Base-by-base conservation (phyloP, 306 rosid genomes). In the Dryas alaskensis region DNA sequence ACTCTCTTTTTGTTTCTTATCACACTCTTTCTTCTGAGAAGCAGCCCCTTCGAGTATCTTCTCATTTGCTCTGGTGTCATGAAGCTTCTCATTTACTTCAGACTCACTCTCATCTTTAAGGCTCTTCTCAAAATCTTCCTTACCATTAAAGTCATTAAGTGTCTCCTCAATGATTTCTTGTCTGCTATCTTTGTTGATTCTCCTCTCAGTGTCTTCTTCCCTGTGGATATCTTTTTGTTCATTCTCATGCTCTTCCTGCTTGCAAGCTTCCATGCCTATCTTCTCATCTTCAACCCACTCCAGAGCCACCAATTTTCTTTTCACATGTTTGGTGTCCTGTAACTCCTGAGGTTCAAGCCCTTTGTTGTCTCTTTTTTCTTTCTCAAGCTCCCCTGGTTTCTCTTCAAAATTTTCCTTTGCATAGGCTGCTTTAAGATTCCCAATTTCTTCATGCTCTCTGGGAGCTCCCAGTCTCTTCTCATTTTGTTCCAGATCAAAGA, bases 221-320 rank as follows among this genome's bases (percentile, higher is more conserved):
- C 50, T 55, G 74, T 8, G 76, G 61, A 74, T 50, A 81, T 62
- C 59, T 65, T 73, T 79, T 31, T 60, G 72, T 77, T 78, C 87
- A 54, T n/a, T 65, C 66, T 79, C 86, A 76, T 51, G 73, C 54
- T 78, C 70, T 82, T 83, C 87, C 78, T 48, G 79, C 70, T 80
- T 71, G 65, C 72, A 74, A 76, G 66, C 83, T 48, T 82, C 72
- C 19, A 60, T 51, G 65, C 25, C 73, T 71, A 58, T 73, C 63
- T 66, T 85, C 80, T 48, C 72, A 54, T 78, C 77, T 48, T 79
- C 90, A 50, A 75, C 69, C 76, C 55, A 50, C 70, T 77, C 80
- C 62, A 43, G 52, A 69, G 67, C 61, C 73, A 76, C 70, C 60
- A 57, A 65, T 46, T 71, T 85, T 53, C 72, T 61, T 73, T 78